Evolutionary conservation across 2,329 filamentous ascomycete genomes (phyloP).

Genomic region (Neofusicoccum parvum): DNA sequence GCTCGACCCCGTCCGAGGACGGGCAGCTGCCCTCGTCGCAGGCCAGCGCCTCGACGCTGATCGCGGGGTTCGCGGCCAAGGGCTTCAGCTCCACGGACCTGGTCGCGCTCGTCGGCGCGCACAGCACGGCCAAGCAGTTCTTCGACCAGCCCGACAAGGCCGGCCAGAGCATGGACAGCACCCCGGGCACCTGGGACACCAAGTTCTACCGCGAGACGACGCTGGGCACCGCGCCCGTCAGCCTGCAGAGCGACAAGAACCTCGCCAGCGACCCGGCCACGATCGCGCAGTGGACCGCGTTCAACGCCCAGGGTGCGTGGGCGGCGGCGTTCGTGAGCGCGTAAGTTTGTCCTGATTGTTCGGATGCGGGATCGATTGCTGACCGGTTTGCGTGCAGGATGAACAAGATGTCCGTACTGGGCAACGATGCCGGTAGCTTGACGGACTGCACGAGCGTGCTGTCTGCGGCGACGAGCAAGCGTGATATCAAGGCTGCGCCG

Average conservation of each 20-base stretch:
- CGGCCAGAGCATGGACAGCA: constrained; percentile 50
- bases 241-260: constrained; percentile 27
- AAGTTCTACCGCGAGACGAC: constrained; percentile 50
- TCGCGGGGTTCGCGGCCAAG: constrained; percentile 53
- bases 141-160: constrained; percentile 46
- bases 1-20: constrained; percentile 41
- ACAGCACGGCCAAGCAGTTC: constrained; percentile 53
- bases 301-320: constrained; percentile 32
- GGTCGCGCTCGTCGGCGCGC: constrained; percentile 58
- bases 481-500: constrained; percentile 34
- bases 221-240: constrained; percentile 27
- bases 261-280: constrained; percentile 33
- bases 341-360: background rate
- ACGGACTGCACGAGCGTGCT: constrained; percentile 38
- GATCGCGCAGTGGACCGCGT: constrained; percentile 28
- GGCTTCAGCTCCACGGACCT: constrained; percentile 54
- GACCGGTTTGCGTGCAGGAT: constrained; percentile 24
- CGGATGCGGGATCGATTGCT: background rate
- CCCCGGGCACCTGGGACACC: constrained; percentile 54
- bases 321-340: constrained; percentile 35
- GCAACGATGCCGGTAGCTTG: constrained; percentile 29
- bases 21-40: constrained; percentile 50
- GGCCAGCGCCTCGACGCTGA: constrained; percentile 45
- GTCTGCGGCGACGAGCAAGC: constrained; percentile 34
- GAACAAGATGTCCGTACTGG: constrained; percentile 40